Evolutionary conservation across 805 yeast genomes (phyloP), one percentile per base, ranked within the genome.

Genomic region (Cyberlindnera saturnus): DNA sequence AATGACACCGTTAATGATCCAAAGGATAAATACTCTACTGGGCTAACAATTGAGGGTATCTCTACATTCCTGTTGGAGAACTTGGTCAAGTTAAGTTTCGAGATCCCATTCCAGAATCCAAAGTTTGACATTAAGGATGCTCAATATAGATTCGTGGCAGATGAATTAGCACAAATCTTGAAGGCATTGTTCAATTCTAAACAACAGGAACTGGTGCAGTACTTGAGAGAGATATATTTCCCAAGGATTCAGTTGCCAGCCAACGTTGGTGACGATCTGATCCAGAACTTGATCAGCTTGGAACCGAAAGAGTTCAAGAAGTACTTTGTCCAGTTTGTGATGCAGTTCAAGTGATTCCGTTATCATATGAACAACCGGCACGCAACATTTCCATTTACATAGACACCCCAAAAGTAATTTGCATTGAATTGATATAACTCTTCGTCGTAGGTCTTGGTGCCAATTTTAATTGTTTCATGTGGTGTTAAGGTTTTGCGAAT

Each of bases 121-220:
- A 74, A 71, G 32, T 81, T 82, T 53, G 77, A 82, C 56, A 66
- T 81, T 39, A 77, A 79, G 50, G 96, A 89, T 61, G 95, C 95
- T 5, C 90, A 86, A 59, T 77, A 75, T 51, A 74, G 91, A 55
- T 72, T 81, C 46, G 72, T 86, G 32, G 81, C 88, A 2, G 77
- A 79, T 50, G 99, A 91, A 56, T 69, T 86, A 13, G 78, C 93
- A 1, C 68, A 77, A 36, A 65, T 88, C 18, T 75, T 90, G 59
- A 83, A 79, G 51, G 72, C 83, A 2, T 69, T 86, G 47, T 82
- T 70, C 49, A 68, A 66, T 6, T 71, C 66, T 26, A 75, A 73
- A 48, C 69, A 76, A 11, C 66, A 62, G 28, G 68, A 63, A 19
- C 67, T 82, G 52, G 63, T 76, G 18, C 66, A 64, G 43, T 85